Conservation (phyloP, 140 eudicot genomes). For the Oenanthe javanica region DNA sequence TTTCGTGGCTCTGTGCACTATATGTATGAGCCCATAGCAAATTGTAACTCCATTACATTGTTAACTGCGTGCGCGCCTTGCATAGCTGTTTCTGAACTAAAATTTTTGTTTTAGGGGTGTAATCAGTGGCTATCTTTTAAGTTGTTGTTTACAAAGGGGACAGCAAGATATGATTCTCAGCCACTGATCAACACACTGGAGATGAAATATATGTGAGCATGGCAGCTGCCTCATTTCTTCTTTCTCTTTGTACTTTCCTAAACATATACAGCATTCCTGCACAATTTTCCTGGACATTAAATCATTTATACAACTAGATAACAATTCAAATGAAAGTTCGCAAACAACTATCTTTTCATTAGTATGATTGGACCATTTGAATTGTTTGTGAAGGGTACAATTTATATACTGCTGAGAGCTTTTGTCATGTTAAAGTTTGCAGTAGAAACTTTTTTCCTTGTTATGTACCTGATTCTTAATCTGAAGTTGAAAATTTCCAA, state of each 20-base stretch:
- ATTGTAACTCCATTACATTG: not conserved
- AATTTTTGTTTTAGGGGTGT: not conserved
- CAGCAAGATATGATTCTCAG: slow-evolving; percentile 84
- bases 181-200: slow-evolving; percentile 95
- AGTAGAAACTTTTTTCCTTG: too few species aligned
- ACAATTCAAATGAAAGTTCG: not conserved
- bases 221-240: slow-evolving; percentile 80
- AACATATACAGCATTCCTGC: slow-evolving; percentile 92
- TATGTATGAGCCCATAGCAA: not conserved
- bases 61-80: not conserved
- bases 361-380: not conserved
- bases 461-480: slow-evolving; percentile 35
- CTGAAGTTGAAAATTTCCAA: slow-evolving; percentile 26
- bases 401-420: too few species aligned
- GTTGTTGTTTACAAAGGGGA: slow-evolving; percentile 85
- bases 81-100: not conserved
- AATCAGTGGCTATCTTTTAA: slow-evolving; percentile 27
- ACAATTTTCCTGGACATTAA: not conserved
- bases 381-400: too few species aligned
- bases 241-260: slow-evolving; percentile 75
- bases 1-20: not conserved
- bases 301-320: not conserved
- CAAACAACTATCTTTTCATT: not conserved
- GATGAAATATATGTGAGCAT: slow-evolving; percentile 77
- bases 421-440: too few species aligned